Base-by-base conservation (phyloP, 176 grass and related monocot species). In the Dactylis glomerata region DNA sequence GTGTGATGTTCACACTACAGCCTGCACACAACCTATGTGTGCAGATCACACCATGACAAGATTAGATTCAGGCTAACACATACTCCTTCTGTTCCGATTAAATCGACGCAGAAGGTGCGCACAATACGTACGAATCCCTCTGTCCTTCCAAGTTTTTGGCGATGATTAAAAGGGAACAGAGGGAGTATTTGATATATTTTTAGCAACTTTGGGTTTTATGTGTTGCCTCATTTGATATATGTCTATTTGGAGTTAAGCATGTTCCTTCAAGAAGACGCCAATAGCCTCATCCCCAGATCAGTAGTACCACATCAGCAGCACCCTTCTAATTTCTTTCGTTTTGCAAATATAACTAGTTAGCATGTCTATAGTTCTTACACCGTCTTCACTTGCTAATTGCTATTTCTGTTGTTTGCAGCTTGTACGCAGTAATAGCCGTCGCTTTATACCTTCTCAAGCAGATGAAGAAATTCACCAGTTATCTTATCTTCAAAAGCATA, bases 401-500 rank as follows among this genome's bases (percentile, higher is more conserved):
- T 86, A 8, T 61, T 42, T 72, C 56, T 79, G 22, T 68, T 80
- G 16, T 81, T 80, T 89, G 74, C 93, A 99, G 96, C 85, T 99
- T 88, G 96, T 99, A 50, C 84, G 96, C n/a, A 99, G 93, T 76
- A 96, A 99, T 82, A 99, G 93, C 73, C 92, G 96, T 58, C 89
- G 91, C 27, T 99, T 91, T 77, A 84, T 93, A 88, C 96, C 96
- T 83, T 99, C 96, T 86, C 93, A 94, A 96, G 62, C 84, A 19
- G 96, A 99, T 46, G 93, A 99, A 92, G 96, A 99, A 88, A 75
- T 91, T 41, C 93, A 96, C 88, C 96, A 99, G 57, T 87, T 99
- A 55, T 99, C 93, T 59, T 99, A 94, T 87, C 72, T 99, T 41
- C 96, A 99, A 83, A 99, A 96, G 76, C 96, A 99, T 83, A 93